These are phyloP conservation scores for Rhodotorula babjevae DNA, from an alignment of 768 basidiomycete species.

Conservation along the genomic window DNA sequence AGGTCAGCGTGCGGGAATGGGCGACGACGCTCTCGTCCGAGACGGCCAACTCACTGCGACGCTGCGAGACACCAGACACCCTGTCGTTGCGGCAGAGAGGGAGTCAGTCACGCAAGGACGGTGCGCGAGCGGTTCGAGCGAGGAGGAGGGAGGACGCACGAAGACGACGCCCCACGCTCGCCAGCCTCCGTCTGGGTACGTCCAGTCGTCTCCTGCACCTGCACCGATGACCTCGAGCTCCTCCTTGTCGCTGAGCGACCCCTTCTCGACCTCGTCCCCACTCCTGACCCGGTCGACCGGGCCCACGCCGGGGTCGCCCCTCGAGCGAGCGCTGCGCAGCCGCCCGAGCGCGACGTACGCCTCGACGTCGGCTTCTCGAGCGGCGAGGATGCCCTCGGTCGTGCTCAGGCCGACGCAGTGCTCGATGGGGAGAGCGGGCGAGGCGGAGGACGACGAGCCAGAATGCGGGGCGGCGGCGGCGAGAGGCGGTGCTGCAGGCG, in stretches of 20 bases:
- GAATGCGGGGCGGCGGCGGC: no score
- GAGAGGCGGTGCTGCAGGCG: no score
- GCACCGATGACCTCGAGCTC: not conserved
- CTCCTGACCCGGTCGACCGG: no score
- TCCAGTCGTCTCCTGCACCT: slow-evolving; percentile 5
- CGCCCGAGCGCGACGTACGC: not conserved
- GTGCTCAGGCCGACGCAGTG: not conserved
- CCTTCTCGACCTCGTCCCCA: not conserved
- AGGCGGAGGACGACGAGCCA: no score
- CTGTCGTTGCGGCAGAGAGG: not conserved
- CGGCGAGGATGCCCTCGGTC: not conserved
- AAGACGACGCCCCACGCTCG: slow-evolving; percentile 20
- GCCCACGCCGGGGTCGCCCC: not conserved
- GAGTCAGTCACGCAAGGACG: no score
- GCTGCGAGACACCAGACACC: not conserved
- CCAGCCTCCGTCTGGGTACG: slow-evolving; percentile 24
- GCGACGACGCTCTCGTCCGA: no score
- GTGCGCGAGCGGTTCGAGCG: not conserved
- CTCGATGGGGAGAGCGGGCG: not conserved
- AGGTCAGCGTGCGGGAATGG: no score
- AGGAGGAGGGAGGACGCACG: not conserved
- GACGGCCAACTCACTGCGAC: not conserved
- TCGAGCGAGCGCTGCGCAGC: not conserved
- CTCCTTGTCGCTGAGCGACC: not conserved
- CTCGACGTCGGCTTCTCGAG: not conserved